Percentiles rank a stretch among this genome's conserved stretches.
These are phyloP conservation scores for Ramicandelaber brevisporus DNA, from an alignment of 192 early-diverging fungal species.

Conservation along the genomic window DNA sequence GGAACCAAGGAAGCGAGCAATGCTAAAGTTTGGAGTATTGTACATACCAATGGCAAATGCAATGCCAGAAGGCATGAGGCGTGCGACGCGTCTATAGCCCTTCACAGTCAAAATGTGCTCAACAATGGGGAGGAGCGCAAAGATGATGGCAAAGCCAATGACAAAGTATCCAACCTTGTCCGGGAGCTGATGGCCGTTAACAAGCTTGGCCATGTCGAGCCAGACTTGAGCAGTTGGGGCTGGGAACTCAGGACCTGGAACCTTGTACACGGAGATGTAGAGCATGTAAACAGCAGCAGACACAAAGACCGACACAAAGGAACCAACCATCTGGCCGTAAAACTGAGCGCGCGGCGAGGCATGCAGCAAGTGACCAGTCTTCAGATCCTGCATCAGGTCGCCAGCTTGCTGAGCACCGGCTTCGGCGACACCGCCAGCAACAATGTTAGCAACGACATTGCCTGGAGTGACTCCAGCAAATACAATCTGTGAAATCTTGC, in stretches of 20 bases:
- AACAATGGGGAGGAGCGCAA: slow-evolving; percentile 16
- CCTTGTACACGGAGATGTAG: slow-evolving; percentile 38
- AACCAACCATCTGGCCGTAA: slow-evolving; percentile 55
- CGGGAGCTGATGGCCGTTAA: slow-evolving; percentile 46
- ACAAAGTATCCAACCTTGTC: slow-evolving; percentile 32
- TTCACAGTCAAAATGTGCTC: slow-evolving; percentile 1
- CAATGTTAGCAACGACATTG: slow-evolving; percentile 40
- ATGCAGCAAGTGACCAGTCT: slow-evolving; percentile 59
- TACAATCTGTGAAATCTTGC: slow-evolving; percentile 60
- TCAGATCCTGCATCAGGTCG: slow-evolving; percentile 60
- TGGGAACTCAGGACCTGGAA: slow-evolving; percentile 38
- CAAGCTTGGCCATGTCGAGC: slow-evolving; percentile 49
- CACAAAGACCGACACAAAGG: slow-evolving; percentile 38
- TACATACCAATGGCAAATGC: slow-evolving; percentile 62
- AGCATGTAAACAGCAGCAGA: slow-evolving; percentile 40
- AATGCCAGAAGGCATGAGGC: slow-evolving; percentile 45
- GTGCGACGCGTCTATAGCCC: slow-evolving; percentile 4
- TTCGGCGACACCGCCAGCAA: slow-evolving; percentile 55
- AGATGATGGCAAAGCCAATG: slow-evolving; percentile 21
- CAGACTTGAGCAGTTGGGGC: slow-evolving; percentile 52
- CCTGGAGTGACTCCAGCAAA: slow-evolving; percentile 55
- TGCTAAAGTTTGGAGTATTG: slow-evolving; percentile 48
- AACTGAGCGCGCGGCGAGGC: slow-evolving; percentile 70
- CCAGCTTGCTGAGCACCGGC: slow-evolving; percentile 43
- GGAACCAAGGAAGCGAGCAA: slow-evolving; percentile 39